Base-by-base conservation (phyloP, 192 early-diverging fungal genomes). In the Lobosporangium transversale region DNA sequence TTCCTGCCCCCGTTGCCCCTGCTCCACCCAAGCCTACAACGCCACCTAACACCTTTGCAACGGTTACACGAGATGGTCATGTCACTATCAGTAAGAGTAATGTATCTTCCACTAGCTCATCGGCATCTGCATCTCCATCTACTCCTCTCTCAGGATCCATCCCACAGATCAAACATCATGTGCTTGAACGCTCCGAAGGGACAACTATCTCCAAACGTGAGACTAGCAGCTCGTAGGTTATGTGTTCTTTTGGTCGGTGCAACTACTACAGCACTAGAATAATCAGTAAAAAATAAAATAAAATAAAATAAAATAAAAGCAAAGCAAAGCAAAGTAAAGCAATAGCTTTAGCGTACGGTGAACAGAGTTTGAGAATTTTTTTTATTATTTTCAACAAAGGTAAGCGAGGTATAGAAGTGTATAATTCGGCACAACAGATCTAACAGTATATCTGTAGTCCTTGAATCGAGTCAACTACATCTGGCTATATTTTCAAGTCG, bases 1-100 rank as follows among this genome's bases (percentile, higher is more conserved):
- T 62, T 65, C 73, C 73, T 24, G 73, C 73, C 5, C 73, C 73
- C 7, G 65, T 76, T 26, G 73, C 73, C 5, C 73, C 73, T 36
- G 64, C 73, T 12, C 64, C 64, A 29, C 73, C 73, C 24, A 49
- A 26, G 47, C 64, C 63, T 12, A 66, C 63, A 7, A 66, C 73
- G 0, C 73, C 73, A 3, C 73, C 73, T 21, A 59, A 76, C 53
- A 76, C 73, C 18, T 76, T 67, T 67, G 73, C 73, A 6, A 67
- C 73, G 1, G 73, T 76, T 5, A 76, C 73, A 24, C 64, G 73
- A 21, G 73, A 76, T 52, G 73, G 73, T 15, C 50, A 66, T 24
- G 73, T 76, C 29, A 62, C 64, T 9, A 67, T 76, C 21, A 58
- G 23, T 20, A 67, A 62, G 23, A 67, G 31, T 11, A 48, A 20